Evolutionary conservation across 139 green algal genomes (phyloP).

Genomic region (Tetradesmus lagerheimii): DNA sequence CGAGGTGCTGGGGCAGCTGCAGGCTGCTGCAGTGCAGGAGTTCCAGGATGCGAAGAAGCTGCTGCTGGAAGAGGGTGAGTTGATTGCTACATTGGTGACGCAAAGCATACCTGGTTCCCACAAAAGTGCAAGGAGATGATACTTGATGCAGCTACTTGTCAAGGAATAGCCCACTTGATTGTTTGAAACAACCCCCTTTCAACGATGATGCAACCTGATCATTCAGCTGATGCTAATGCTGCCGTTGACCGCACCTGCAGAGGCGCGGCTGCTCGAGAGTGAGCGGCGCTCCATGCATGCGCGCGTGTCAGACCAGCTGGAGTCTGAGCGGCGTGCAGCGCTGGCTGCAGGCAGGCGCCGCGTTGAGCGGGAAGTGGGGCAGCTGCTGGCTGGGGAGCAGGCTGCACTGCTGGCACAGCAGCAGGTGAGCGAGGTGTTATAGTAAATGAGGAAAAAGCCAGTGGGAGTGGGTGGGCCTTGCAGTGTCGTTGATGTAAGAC

Average conservation of each 20-base stretch:
- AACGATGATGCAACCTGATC: background rate
- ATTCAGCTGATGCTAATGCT: background rate
- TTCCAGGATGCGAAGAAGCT: conserved; percentile 24
- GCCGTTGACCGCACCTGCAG: conserved; percentile 1
- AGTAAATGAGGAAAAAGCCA: too few relatives aligned
- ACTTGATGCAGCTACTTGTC: too few relatives aligned
- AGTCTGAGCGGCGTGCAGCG: conserved; percentile 46
- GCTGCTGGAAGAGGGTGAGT: conserved; percentile 48
- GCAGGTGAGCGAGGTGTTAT: background rate
- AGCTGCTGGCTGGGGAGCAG: conserved; percentile 38
- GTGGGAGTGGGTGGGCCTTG: too few relatives aligned
- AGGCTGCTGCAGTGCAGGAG: conserved; percentile 35
- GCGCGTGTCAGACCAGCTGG: conserved; percentile 48
- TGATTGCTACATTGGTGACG: too few relatives aligned
- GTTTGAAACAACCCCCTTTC: too few relatives aligned
- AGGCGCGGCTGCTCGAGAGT: conserved; percentile 47
- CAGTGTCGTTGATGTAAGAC: too few relatives aligned
- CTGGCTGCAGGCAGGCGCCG: conserved; percentile 44
- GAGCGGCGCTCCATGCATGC: conserved; percentile 51
- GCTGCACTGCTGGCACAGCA: background rate
- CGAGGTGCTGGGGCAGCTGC: conserved; percentile 1
- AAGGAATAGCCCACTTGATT: too few relatives aligned
- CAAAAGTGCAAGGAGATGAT: too few relatives aligned
- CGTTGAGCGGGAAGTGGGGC: conserved; percentile 47
- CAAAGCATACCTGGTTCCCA: too few relatives aligned